A percentile compares a stretch with the other conserved stretches of the same genome.
phyloP scores from a whole-genome alignment of 257 asterid species.

The Vinca minor region DNA sequence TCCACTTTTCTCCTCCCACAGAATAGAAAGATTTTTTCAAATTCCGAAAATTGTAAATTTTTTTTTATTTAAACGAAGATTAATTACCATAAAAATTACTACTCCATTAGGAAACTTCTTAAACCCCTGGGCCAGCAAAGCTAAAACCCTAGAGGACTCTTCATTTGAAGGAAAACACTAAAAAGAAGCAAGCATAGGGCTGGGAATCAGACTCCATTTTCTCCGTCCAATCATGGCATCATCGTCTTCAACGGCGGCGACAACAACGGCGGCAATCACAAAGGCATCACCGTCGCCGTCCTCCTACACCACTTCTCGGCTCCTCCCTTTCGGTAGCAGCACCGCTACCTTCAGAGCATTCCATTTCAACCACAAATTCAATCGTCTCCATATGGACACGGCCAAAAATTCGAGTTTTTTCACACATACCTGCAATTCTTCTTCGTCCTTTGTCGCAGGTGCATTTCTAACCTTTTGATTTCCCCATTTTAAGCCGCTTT shows the following conservation, averaged over 20 bases:
- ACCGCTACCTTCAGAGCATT: too few species aligned
- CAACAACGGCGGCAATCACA: too few species aligned
- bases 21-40: too few species aligned
- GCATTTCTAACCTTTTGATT: neutral
- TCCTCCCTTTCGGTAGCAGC: constrained; percentile 19
- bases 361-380: constrained; percentile 10
- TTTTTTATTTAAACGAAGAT: too few species aligned
- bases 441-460: constrained; percentile 25
- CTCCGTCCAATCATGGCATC: constrained; percentile 44
- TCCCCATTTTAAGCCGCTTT: neutral
- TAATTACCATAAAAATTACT: too few species aligned
- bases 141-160: neutral
- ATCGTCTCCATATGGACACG: neutral
- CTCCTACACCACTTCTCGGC: constrained; percentile 10
- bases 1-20: too few species aligned
- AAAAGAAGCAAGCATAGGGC: constrained; percentile 43
- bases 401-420: constrained; percentile 5
- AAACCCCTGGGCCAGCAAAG: neutral
- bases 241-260: constrained; percentile 35
- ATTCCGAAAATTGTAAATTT: too few species aligned
- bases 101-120: too few species aligned
- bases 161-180: neutral
- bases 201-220: constrained; percentile 31
- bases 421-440: constrained; percentile 8
- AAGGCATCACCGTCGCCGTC: constrained; percentile 16